Evolutionary conservation across 1,284 basidiomycete genomes (phyloP), one percentile per base, ranked within the genome.

Genomic region (Rhodotorula sp.): DNA sequence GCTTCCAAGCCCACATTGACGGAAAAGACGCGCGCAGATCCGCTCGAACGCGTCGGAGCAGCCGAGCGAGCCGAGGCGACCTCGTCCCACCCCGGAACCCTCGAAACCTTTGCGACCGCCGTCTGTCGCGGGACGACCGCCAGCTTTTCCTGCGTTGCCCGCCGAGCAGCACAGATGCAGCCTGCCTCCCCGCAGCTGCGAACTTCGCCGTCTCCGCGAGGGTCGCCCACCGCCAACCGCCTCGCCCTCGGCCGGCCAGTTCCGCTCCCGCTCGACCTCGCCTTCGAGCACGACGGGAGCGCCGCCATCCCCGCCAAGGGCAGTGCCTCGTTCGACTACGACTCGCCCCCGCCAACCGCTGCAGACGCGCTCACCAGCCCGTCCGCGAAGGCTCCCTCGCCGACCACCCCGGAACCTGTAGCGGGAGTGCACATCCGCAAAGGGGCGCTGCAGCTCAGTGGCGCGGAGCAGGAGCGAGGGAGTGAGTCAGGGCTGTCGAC

Each of bases 231-330:
- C 7, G 54, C 63, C 3, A 19, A 17, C 10, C 44, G 63, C 27
- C 10, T 48, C 25, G 63, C 54, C 2, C 17, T 17, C 44, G 61
- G 61, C 12, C 37, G 63, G 22, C 32, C 55, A 19, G 55, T 50
- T 21, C 63, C 63, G 17, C 63, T n/a, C 12, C 54, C 63, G 17
- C 55, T 64, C 63, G 39, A 64, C 44, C 55, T 64, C 44, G 55
- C 25, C 32, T n/a, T 22, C 15, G 27, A 48, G 32, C 32, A 17
- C 22, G 2, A 7, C 19, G 32, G 25, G 25, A 12, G 25, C 48
- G n/a, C 10, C 48, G 22, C 22, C 36, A 50, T 1, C 27, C 25
- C 25, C 5, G 48, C 27, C 22, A 15, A 12, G 22, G 25, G 50
- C 50, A 51, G 27, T 41, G 39, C 17, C n/a, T n/a, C n/a, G n/a